These are phyloP conservation scores for Soucietia sequanensis DNA, from an alignment of 805 yeast species.

Conservation along the genomic window DNA sequence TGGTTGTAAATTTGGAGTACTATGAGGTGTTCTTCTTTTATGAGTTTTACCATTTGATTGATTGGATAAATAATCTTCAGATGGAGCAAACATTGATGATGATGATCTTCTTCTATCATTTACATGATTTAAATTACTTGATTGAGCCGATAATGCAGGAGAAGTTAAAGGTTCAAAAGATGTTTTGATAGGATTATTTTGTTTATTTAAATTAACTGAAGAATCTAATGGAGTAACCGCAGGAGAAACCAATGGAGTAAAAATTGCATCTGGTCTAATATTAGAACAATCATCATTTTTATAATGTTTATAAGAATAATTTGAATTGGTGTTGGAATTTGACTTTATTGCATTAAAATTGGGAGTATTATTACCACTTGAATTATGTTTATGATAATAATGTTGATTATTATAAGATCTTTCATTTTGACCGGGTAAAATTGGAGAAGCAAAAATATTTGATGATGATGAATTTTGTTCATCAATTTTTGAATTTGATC, in stretches of 20 bases:
- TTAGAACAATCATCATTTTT: conserved; percentile 23
- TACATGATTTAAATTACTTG: no score
- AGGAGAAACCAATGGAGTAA: conserved; percentile 78
- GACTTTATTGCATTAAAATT: background rate
- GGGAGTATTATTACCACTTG: conserved; percentile 6
- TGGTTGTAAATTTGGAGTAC: conserved; percentile 39
- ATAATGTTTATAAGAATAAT: no score
- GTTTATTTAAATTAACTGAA: conserved; percentile 20
- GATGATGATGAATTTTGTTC: conserved; percentile 9
- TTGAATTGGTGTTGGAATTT: background rate
- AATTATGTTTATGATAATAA: conserved; percentile 31
- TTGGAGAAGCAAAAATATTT: conserved; percentile 29
- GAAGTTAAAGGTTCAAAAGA: conserved; percentile 59
- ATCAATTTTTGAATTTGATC: conserved; percentile 2
- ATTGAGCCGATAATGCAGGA: conserved; percentile 58
- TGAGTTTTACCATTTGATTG: conserved; percentile 10
- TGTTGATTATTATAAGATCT: conserved; percentile 42
- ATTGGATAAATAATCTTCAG: conserved; percentile 17
- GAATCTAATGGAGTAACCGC: conserved; percentile 64
- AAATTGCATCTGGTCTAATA: conserved; percentile 58
- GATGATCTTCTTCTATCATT: conserved; percentile 31
- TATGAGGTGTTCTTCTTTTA: conserved; percentile 44
- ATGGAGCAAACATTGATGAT: conserved; percentile 29
- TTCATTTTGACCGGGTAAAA: conserved; percentile 42
- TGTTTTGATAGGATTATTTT: conserved; percentile 21